phyloP scores from a whole-genome alignment of 1,139 yeast genomes.

The Blastobotrys petasosporus region DNA sequence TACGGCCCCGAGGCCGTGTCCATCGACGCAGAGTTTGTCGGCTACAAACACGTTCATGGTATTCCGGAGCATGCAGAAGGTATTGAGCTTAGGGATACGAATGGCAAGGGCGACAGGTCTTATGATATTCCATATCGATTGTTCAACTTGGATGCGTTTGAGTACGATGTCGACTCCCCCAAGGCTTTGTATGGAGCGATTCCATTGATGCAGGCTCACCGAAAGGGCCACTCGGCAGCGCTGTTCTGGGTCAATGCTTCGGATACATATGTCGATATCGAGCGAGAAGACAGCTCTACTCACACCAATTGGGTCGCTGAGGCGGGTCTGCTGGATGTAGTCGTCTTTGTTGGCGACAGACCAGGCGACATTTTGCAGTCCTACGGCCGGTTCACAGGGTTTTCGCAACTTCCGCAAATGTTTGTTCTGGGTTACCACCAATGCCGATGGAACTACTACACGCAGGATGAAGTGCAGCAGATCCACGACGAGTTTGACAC shows the following conservation, averaged over 20 bases:
- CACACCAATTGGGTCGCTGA: slow-evolving; percentile 88
- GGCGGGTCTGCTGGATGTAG: slow-evolving; percentile 69
- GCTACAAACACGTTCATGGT: slow-evolving; percentile 64
- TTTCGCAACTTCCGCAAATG: slow-evolving; percentile 51
- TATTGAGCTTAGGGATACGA: slow-evolving; percentile 45
- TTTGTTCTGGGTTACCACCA: slow-evolving; percentile 23
- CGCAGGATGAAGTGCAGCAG: slow-evolving; percentile 12
- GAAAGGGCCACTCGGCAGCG: slow-evolving; percentile 54
- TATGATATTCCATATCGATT: slow-evolving; percentile 68
- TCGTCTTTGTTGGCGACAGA: slow-evolving; percentile 54
- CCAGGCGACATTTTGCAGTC: slow-evolving; percentile 54
- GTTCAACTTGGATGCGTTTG: slow-evolving; percentile 86
- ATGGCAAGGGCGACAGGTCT: neutral
- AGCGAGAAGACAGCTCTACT: slow-evolving; percentile 24
- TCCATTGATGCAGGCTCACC: slow-evolving; percentile 71
- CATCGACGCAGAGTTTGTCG: slow-evolving; percentile 59
- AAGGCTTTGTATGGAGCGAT: slow-evolving; percentile 90
- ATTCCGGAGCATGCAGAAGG: slow-evolving; percentile 91
- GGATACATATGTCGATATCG: slow-evolving; percentile 78
- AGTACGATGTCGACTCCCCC: slow-evolving; percentile 71
- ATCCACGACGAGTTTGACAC: slow-evolving; percentile 9
- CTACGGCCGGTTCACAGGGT: slow-evolving; percentile 67
- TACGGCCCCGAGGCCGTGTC: slow-evolving; percentile 88
- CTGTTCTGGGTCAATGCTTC: slow-evolving; percentile 87
- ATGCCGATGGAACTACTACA: slow-evolving; percentile 18